A percentile compares a stretch with the other conserved stretches of the same genome.
Conservation (phyloP, 140 eudicot genomes). For the Erigeron philadelphicus region DNA sequence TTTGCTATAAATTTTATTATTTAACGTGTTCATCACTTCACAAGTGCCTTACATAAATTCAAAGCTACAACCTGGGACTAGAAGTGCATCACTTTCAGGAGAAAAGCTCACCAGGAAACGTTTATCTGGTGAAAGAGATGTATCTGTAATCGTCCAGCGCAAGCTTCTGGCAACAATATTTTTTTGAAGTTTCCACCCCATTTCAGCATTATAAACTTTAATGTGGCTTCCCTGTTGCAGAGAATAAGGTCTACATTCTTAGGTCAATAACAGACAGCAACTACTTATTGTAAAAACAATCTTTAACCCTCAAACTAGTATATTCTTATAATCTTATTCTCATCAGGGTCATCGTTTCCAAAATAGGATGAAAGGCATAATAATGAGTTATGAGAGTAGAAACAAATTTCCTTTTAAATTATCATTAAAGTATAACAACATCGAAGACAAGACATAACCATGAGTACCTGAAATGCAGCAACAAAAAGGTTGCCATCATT, state of each 20-base stretch:
- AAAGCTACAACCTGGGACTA: not conserved
- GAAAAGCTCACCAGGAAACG: slow-evolving; percentile 51
- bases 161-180: slow-evolving; percentile 76
- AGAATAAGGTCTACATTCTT: slow-evolving; percentile 1
- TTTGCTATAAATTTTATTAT: not conserved
- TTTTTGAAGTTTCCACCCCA: slow-evolving; percentile 86
- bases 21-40: not conserved
- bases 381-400: not conserved
- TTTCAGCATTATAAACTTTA: slow-evolving; percentile 71
- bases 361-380: not conserved
- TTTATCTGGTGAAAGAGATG: slow-evolving; percentile 89
- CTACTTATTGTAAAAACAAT: not conserved
- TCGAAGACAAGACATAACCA: not conserved
- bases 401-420: not conserved
- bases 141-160: slow-evolving; percentile 96
- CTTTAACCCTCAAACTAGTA: not conserved
- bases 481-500: slow-evolving; percentile 79
- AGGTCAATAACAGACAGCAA: not conserved
- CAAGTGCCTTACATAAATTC: not conserved
- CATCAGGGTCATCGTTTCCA: not conserved
- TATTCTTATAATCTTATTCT: slow-evolving; percentile 5
- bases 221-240: slow-evolving; percentile 77
- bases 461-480: slow-evolving; percentile 86
- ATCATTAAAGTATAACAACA: not conserved
- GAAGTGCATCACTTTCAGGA: not conserved